Evolutionary conservation across 768 basidiomycete species (phyloP).

Genomic region (Pleurotus tuber-regium): DNA sequence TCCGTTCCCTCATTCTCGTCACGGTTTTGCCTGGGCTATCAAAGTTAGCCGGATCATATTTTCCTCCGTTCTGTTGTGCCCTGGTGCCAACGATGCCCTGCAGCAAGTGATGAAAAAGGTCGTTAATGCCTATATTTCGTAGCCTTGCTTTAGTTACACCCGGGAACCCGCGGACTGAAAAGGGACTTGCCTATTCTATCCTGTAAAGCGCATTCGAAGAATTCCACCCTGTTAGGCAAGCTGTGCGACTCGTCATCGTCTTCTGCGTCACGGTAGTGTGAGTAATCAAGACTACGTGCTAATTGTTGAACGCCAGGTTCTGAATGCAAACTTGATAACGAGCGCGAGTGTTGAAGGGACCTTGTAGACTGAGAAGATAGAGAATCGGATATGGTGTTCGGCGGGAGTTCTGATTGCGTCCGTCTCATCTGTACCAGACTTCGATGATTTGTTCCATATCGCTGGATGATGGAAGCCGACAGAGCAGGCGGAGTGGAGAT

Average conservation of each 20-base stretch:
- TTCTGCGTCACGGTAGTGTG: no score
- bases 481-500: neutral
- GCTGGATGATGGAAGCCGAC: no score
- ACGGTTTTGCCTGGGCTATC: no score
- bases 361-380: neutral
- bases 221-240: constrained; percentile 2
- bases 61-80: no score
- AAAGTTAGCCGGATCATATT: no score
- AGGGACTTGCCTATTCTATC: neutral
- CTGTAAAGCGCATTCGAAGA: constrained; percentile 1
- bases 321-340: constrained; percentile 3
- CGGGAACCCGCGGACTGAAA: no score
- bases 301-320: no score
- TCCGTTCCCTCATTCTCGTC: neutral
- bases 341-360: neutral
- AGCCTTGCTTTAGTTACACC: neutral
- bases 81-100: neutral
- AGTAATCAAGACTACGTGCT: no score
- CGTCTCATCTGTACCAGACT: constrained; percentile 3
- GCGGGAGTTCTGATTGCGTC: constrained; percentile 1
- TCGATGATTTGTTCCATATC: no score
- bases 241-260: constrained; percentile 4
- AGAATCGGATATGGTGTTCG: neutral
- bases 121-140: neutral
- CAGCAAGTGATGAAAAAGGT: neutral